A percentile compares a stretch with the other conserved stretches of the same genome.
Evolutionary conservation across 495 filamentous ascomycete species (phyloP).

Genomic region (Hypoxylon rickii): DNA sequence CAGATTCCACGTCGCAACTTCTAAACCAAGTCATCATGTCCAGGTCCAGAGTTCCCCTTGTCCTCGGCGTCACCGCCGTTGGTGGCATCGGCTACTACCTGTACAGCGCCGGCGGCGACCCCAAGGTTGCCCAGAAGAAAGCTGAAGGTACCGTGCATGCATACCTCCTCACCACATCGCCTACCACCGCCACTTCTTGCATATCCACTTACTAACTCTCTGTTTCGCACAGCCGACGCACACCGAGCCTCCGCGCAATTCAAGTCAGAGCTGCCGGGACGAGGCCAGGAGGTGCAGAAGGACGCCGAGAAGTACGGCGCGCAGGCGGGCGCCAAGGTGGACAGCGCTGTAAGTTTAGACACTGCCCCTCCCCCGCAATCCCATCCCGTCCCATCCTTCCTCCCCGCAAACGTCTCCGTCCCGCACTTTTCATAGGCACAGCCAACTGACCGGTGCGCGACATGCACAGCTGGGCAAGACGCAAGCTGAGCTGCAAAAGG

Average conservation of each 20-base stretch:
- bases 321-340: slow-evolving; percentile 53
- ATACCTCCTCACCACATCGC: background rate
- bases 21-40: slow-evolving; percentile 47
- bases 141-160: slow-evolving; percentile 87
- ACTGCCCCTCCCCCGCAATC: too few species aligned
- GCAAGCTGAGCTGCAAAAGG: slow-evolving; percentile 59
- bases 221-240: slow-evolving; percentile 60
- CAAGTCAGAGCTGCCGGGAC: slow-evolving; percentile 60
- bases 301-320: slow-evolving; percentile 47
- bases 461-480: slow-evolving; percentile 64
- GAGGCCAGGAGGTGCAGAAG: slow-evolving; percentile 44
- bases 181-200: background rate
- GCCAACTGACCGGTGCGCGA: background rate
- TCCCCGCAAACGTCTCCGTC: too few species aligned
- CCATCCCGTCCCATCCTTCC: too few species aligned
- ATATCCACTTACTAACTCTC: too few species aligned
- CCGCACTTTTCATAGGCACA: too few species aligned
- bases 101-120: slow-evolving; percentile 81
- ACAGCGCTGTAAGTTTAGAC: slow-evolving; percentile 50
- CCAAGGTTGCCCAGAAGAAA: slow-evolving; percentile 79
- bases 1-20: slow-evolving; percentile 9
- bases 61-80: slow-evolving; percentile 65
- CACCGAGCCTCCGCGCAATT: slow-evolving; percentile 67
- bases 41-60: slow-evolving; percentile 59
- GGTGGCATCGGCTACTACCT: slow-evolving; percentile 86